A percentile compares a stretch with the other conserved stretches of the same genome.
Evolutionary conservation across 2,329 filamentous ascomycete genomes (phyloP).

Genomic region (Paecilomyces niveus): DNA sequence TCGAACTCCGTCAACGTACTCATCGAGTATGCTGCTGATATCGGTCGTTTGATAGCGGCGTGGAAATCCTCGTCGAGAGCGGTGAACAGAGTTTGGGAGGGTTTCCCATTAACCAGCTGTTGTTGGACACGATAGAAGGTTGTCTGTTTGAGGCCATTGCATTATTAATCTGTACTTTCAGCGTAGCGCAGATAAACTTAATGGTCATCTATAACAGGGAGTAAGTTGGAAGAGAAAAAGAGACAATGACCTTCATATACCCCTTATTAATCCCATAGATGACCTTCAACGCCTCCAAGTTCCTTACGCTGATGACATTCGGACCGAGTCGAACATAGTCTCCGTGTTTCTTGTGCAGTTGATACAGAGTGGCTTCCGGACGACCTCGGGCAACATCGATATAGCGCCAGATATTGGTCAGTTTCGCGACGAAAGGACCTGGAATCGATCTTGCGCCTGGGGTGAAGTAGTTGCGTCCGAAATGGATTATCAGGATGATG

Average conservation of each 20-base stretch:
- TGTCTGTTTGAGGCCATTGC: neutral
- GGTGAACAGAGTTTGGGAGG: slow-evolving; percentile 13
- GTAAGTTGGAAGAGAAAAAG: neutral
- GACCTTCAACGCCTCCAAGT: slow-evolving; percentile 8
- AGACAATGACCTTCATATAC: neutral
- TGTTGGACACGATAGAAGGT: slow-evolving; percentile 12
- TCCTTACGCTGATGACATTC: slow-evolving; percentile 14
- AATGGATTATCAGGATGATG: slow-evolving; percentile 3
- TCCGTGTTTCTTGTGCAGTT: slow-evolving; percentile 12
- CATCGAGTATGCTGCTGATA: slow-evolving; percentile 36
- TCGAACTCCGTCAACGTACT: slow-evolving; percentile 35
- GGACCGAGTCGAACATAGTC: slow-evolving; percentile 14
- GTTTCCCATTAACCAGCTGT: slow-evolving; percentile 13
- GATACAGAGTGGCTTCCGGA: neutral
- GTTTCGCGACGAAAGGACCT: slow-evolving; percentile 8
- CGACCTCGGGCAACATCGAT: slow-evolving; percentile 3
- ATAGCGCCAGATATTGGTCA: neutral
- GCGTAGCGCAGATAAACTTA: no score
- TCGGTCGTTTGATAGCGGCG: slow-evolving; percentile 31
- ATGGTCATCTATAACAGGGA: neutral
- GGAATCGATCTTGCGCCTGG: neutral
- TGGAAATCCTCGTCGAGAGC: slow-evolving; percentile 30
- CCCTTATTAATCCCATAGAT: neutral
- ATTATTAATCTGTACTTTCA: neutral
- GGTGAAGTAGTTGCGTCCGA: neutral